Evolutionary conservation across 768 basidiomycete species (phyloP).

Genomic region (Boletus sp.): DNA sequence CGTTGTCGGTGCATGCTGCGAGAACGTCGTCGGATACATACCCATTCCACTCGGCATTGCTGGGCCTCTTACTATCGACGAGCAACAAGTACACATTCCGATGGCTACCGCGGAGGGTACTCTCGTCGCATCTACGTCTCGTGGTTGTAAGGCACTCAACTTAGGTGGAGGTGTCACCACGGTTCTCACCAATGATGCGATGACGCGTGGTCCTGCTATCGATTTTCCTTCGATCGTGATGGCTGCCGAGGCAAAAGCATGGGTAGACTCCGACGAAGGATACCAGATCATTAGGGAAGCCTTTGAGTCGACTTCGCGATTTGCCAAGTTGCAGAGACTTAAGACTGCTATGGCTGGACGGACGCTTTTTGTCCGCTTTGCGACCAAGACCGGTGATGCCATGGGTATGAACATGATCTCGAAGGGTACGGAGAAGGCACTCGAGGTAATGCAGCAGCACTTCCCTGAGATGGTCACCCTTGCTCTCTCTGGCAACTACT

Average conservation of each 20-base stretch:
- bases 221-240: slow-evolving; percentile 82
- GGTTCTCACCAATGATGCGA: slow-evolving; percentile 86
- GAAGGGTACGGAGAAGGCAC: slow-evolving; percentile 94
- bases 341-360: slow-evolving; percentile 93
- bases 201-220: slow-evolving; percentile 99
- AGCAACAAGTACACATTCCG: slow-evolving; percentile 80
- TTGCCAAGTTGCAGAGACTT: slow-evolving; percentile 80
- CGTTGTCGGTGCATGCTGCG: slow-evolving; percentile 96
- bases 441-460: slow-evolving; percentile 69
- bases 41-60: slow-evolving; percentile 96
- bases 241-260: slow-evolving; percentile 83
- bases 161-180: slow-evolving; percentile 94
- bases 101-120: slow-evolving; percentile 99
- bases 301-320: slow-evolving; percentile 93
- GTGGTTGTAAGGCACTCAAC: slow-evolving; percentile 97
- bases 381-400: slow-evolving; percentile 93
- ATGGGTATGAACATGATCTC: slow-evolving; percentile 99
- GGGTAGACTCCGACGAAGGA: slow-evolving; percentile 85
- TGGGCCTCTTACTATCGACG: slow-evolving; percentile 91
- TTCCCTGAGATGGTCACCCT: slow-evolving; percentile 93
- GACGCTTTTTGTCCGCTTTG: slow-evolving; percentile 90
- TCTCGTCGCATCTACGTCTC: slow-evolving; percentile 93
- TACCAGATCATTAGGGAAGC: slow-evolving; percentile 72
- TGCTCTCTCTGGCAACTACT: slow-evolving; percentile 95
- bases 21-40: slow-evolving; percentile 97